Evolutionary conservation across 805 yeast species (phyloP).

Genomic region (Candida endomychidarum): DNA sequence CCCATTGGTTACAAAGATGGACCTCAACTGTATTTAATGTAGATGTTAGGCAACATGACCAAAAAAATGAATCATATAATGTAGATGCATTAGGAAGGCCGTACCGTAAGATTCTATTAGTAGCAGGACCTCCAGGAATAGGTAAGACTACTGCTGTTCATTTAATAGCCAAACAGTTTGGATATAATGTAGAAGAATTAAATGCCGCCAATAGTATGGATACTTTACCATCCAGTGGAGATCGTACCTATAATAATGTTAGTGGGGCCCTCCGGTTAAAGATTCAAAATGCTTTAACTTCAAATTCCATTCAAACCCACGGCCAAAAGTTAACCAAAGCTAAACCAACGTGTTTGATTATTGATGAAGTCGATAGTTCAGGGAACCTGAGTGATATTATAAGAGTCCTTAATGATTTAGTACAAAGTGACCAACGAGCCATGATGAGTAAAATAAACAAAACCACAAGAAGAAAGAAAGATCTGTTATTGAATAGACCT

Average conservation of each 20-base stretch:
- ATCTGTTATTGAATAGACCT: constrained; percentile 65
- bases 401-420: constrained; percentile 55
- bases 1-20: constrained; percentile 45
- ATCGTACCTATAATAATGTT: constrained; percentile 19
- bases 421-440: constrained; percentile 58
- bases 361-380: constrained; percentile 79
- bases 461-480: constrained; percentile 20
- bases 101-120: constrained; percentile 58
- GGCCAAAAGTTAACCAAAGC: constrained; percentile 29
- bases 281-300: constrained; percentile 56
- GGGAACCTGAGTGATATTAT: constrained; percentile 39
- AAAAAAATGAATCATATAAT: constrained; percentile 1
- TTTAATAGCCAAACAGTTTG: constrained; percentile 76
- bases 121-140: constrained; percentile 91
- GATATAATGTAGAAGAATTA: constrained; percentile 77
- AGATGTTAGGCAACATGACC: neutral
- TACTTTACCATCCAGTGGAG: constrained; percentile 21
- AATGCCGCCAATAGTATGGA: constrained; percentile 64
- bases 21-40: constrained; percentile 30
- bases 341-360: constrained; percentile 76
- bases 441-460: constrained; percentile 23
- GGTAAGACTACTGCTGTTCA: constrained; percentile 93
- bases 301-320: constrained; percentile 57
- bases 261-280: constrained; percentile 33
- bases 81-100: constrained; percentile 38